These are phyloP conservation scores for Balamuthia mandrillaris DNA, from an alignment of 208 protist species.

Conservation along the genomic window DNA sequence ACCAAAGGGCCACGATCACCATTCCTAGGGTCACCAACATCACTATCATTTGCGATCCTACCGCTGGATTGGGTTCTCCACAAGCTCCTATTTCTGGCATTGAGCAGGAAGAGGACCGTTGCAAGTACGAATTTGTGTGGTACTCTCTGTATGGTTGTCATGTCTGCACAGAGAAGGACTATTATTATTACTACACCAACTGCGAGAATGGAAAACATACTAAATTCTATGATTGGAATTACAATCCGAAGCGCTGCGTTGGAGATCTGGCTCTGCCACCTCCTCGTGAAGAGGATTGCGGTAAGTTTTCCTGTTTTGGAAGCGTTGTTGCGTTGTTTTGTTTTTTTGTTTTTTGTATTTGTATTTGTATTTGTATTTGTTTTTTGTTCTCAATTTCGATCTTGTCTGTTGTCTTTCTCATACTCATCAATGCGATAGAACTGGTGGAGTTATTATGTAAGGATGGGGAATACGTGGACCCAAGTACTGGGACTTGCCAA, in stretches of 20 bases:
- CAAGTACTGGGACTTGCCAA: background rate
- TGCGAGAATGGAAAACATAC: slow-evolving; percentile 17
- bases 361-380: too few species aligned
- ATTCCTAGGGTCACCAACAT: slow-evolving; percentile 8
- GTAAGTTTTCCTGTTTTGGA: too few species aligned
- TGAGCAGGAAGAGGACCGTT: background rate
- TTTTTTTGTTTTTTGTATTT: too few species aligned
- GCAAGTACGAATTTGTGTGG: background rate
- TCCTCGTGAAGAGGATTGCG: background rate
- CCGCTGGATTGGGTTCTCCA: background rate
- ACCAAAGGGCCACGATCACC: background rate
- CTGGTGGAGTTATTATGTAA: background rate
- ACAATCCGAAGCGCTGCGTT: slow-evolving; percentile 35
- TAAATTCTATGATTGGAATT: slow-evolving; percentile 25
- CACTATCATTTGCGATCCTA: slow-evolving; percentile 35
- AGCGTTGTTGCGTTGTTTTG: too few species aligned
- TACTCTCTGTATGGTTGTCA: slow-evolving; percentile 39
- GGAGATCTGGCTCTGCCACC: background rate
- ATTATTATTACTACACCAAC: slow-evolving; percentile 17
- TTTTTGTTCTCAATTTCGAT: background rate
- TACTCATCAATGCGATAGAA: background rate
- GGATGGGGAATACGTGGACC: slow-evolving; percentile 5
- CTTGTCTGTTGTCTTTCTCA: background rate
- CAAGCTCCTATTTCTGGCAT: background rate
- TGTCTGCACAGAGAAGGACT: slow-evolving; percentile 26